A percentile compares a stretch with the other conserved stretches of the same genome.
These are phyloP conservation scores for Coemansia reversa DNA, from an alignment of 192 early-diverging fungal species.

Conservation along the genomic window DNA sequence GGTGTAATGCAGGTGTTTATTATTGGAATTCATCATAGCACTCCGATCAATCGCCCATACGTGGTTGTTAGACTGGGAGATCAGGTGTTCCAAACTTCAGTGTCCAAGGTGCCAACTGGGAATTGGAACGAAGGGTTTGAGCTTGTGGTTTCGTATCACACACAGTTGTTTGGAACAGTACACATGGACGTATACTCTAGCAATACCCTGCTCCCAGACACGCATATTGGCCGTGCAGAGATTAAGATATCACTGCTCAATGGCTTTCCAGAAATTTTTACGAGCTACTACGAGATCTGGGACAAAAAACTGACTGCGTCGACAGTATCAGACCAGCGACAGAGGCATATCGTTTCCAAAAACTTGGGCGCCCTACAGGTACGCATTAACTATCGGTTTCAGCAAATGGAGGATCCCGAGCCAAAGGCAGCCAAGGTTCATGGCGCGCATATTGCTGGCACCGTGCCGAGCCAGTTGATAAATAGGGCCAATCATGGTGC, in stretches of 20 bases:
- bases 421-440: conserved; percentile 34
- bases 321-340: conserved; percentile 60
- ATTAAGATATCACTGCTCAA: conserved; percentile 61
- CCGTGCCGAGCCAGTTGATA: conserved; percentile 34
- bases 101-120: conserved; percentile 56
- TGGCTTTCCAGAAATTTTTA: conserved; percentile 67
- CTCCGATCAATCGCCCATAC: conserved; percentile 61
- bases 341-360: conserved; percentile 55
- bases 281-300: conserved; percentile 77
- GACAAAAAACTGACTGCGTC: conserved; percentile 64
- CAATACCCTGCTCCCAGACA: conserved; percentile 63
- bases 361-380: conserved; percentile 70
- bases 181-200: conserved; percentile 70
- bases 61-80: conserved; percentile 66
- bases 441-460: conserved; percentile 41
- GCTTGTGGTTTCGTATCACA: conserved; percentile 66
- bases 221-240: conserved; percentile 66
- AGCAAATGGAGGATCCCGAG: conserved; percentile 55
- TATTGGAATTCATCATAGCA: conserved; percentile 59
- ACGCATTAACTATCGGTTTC: conserved; percentile 67
- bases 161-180: conserved; percentile 70
- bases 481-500: conserved; percentile 16
- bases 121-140: conserved; percentile 75
- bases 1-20: conserved; percentile 62
- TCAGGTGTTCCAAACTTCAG: conserved; percentile 64